A percentile compares a stretch with the other conserved stretches of the same genome.
These are phyloP conservation scores for Colletotrichum incanum DNA, from an alignment of 2,329 filamentous ascomycete species.

Conservation along the genomic window DNA sequence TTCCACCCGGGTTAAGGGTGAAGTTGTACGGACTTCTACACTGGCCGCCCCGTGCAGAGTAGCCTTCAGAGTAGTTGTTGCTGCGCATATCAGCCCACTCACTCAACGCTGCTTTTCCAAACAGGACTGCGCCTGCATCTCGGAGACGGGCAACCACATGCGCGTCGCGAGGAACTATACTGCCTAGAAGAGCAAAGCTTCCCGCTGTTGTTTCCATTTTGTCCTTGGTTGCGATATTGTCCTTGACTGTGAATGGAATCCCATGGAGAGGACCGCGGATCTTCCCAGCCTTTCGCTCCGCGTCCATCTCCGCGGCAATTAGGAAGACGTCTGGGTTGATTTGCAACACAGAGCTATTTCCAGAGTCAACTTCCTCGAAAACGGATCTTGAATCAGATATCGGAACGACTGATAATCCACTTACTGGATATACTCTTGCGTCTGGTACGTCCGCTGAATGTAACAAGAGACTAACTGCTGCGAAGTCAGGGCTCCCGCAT, in stretches of 20 bases:
- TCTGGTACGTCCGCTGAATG: constrained; percentile 72
- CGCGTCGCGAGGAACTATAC: constrained; percentile 78
- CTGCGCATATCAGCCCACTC: constrained; percentile 84
- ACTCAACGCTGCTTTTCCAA: constrained; percentile 80
- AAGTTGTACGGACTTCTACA: constrained; percentile 78
- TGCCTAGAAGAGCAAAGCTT: constrained; percentile 76
- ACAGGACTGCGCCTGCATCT: constrained; percentile 76
- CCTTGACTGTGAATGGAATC: constrained; percentile 83
- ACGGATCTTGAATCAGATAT: too few relatives aligned
- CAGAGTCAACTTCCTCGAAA: background rate
- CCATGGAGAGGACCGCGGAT: constrained; percentile 80
- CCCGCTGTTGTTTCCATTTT: constrained; percentile 83
- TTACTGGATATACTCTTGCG: constrained; percentile 76
- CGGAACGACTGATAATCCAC: constrained; percentile 21
- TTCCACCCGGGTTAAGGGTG: constrained; percentile 78
- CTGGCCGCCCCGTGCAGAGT: constrained; percentile 76
- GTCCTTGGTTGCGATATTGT: constrained; percentile 79
- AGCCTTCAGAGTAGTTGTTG: constrained; percentile 78
- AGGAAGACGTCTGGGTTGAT: constrained; percentile 76
- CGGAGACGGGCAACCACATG: constrained; percentile 74
- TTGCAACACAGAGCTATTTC: constrained; percentile 70
- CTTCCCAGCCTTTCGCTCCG: constrained; percentile 69
- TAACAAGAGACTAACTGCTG: constrained; percentile 76
- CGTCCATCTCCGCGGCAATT: constrained; percentile 74
- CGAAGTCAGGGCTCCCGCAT: constrained; percentile 68